These are phyloP conservation scores for Kernera saxatilis DNA, from an alignment of 345 rosid species.

Conservation along the genomic window DNA sequence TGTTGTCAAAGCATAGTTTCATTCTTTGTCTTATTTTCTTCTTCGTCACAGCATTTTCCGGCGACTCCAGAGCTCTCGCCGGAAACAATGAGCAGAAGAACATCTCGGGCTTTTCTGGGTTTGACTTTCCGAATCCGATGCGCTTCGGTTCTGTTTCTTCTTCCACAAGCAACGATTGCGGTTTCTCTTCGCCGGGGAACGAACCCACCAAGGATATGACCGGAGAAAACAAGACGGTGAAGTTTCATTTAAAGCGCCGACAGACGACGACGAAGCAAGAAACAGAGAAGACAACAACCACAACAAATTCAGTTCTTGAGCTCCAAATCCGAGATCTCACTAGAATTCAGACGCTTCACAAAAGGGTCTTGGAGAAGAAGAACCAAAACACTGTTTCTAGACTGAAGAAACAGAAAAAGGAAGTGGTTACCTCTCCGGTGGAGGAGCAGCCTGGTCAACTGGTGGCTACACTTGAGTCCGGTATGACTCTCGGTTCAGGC, in stretches of 20 bases:
- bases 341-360: conserved; percentile 69
- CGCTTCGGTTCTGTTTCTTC: conserved; percentile 72
- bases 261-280: conserved; percentile 10
- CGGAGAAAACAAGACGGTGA: conserved; percentile 38
- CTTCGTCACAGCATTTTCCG: conserved; percentile 32
- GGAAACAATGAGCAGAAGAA: conserved; percentile 39
- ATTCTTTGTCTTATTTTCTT: conserved; percentile 33
- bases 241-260: conserved; percentile 61
- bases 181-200: conserved; percentile 35
- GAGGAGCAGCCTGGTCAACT: conserved; percentile 46
- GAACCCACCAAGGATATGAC: conserved; percentile 13
- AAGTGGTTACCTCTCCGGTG: conserved; percentile 24
- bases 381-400: conserved; percentile 55
- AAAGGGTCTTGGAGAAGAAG: conserved; percentile 64
- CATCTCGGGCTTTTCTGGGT: conserved; percentile 51
- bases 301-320: conserved; percentile 39
- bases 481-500: conserved; percentile 79
- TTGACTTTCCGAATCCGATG: conserved; percentile 58
- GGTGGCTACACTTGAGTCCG: conserved; percentile 78
- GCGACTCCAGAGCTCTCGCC: conserved; percentile 32
- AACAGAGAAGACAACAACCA: conserved; percentile 28
- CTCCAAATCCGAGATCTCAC: conserved; percentile 53
- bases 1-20: conserved; percentile 42
- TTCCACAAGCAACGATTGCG: conserved; percentile 51
- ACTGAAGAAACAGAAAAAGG: conserved; percentile 27